A percentile compares a stretch with the other conserved stretches of the same genome.
Evolutionary conservation across 306 rosid genomes (phyloP).

Genomic region (Rosa chinensis): DNA sequence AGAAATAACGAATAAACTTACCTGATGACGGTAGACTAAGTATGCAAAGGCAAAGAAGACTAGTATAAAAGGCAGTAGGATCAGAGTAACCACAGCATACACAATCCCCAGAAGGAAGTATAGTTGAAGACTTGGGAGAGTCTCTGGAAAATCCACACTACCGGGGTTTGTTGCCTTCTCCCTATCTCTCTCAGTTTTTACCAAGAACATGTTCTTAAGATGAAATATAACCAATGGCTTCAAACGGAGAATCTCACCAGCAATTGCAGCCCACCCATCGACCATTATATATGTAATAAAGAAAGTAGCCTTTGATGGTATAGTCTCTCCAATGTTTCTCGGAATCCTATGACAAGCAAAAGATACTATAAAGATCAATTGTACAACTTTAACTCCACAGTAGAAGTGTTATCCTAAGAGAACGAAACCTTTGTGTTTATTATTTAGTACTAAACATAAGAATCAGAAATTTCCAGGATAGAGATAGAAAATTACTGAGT

Average conservation of each 20-base stretch:
- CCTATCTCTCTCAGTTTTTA: conserved; percentile 93
- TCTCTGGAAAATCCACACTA: conserved; percentile 85
- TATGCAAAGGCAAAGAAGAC: conserved; percentile 94
- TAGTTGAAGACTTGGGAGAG: conserved; percentile 86
- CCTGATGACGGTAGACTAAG: conserved; percentile 99
- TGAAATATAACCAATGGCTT: no score
- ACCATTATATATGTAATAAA: no score
- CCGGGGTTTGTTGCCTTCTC: conserved; percentile 87
- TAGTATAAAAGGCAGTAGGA: conserved; percentile 93
- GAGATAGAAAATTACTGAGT: conserved; percentile 59
- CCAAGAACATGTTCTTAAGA: no score
- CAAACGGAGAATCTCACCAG: no score
- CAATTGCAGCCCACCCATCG: no score
- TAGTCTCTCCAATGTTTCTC: conserved; percentile 90
- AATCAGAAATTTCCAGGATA: conserved; percentile 17
- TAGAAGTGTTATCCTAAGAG: neutral
- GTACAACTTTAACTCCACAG: neutral
- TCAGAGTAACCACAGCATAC: conserved; percentile 89
- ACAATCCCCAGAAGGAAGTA: conserved; percentile 94
- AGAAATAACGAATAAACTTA: conserved; percentile 31
- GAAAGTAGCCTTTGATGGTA: conserved; percentile 98
- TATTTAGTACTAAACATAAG: neutral
- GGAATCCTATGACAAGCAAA: conserved; percentile 56
- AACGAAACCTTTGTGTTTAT: neutral
- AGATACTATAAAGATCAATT: neutral